phyloP scores from a whole-genome alignment of 2,329 filamentous ascomycete genomes.

The Alternaria arbusti region DNA sequence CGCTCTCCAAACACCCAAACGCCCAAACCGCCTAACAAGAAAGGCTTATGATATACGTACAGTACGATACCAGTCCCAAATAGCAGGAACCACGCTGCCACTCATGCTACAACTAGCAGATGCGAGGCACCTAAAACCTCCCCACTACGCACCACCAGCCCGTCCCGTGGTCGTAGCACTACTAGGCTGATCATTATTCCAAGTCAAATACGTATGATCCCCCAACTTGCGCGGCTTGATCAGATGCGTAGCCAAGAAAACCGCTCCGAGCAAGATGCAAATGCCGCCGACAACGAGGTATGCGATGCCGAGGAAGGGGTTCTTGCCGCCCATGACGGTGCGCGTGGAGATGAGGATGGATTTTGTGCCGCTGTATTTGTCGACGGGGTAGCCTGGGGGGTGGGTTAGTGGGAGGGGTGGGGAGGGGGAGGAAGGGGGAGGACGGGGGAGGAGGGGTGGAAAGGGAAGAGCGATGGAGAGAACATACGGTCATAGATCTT shows the following conservation, averaged over 20 bases:
- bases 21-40: background rate
- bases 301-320: slow-evolving; percentile 94
- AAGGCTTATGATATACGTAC: background rate
- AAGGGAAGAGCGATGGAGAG: background rate
- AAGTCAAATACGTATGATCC: slow-evolving; percentile 95
- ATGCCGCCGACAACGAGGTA: slow-evolving; percentile 94
- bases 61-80: background rate
- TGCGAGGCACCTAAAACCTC: too few species aligned
- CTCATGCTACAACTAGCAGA: too few species aligned
- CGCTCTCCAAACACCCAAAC: background rate
- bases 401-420: slow-evolving; percentile 27
- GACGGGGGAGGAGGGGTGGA: background rate
- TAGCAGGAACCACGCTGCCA: too few species aligned
- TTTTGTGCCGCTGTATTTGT: slow-evolving; percentile 83
- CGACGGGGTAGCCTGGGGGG: slow-evolving; percentile 76
- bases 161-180: slow-evolving; percentile 61
- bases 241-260: slow-evolving; percentile 91
- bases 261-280: slow-evolving; percentile 83
- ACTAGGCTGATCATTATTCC: slow-evolving; percentile 77
- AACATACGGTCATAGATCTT: slow-evolving; percentile 77
- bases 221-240: slow-evolving; percentile 96
- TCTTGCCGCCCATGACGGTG: slow-evolving; percentile 92
- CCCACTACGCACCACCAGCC: slow-evolving; percentile 45
- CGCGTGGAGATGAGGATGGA: slow-evolving; percentile 87
- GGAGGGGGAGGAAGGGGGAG: too few species aligned